Conservation (phyloP, 2,329 filamentous ascomycete species). For the Fusarium sp. region DNA sequence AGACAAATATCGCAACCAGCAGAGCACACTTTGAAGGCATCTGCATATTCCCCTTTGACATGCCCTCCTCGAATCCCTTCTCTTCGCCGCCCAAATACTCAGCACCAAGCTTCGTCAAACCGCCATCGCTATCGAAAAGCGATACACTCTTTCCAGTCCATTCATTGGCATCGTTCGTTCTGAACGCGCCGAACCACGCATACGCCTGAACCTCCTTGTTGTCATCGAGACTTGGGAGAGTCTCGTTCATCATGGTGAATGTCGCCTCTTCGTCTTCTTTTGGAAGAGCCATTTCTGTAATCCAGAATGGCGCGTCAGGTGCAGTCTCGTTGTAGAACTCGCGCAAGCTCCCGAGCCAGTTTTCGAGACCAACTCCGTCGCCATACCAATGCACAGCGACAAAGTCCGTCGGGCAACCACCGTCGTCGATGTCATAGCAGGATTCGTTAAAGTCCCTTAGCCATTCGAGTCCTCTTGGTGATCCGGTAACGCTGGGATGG, state of each 20-base stretch:
- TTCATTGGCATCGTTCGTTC: constrained; percentile 53
- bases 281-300: constrained; percentile 57
- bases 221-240: constrained; percentile 52
- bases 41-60: constrained; percentile 19
- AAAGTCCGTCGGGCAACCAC: constrained; percentile 57
- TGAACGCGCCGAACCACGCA: constrained; percentile 58
- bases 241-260: constrained; percentile 57
- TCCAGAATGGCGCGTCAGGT: constrained; percentile 50
- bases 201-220: constrained; percentile 54
- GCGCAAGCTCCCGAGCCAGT: constrained; percentile 53
- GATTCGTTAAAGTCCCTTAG: constrained; percentile 56
- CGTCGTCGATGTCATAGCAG: constrained; percentile 55
- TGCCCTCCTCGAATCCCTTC: constrained; percentile 54
- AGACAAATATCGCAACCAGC: not conserved
- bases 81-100: constrained; percentile 56
- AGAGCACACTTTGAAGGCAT: constrained; percentile 11
- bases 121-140: constrained; percentile 54
- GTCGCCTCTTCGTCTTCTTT: constrained; percentile 52
- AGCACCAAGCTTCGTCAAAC: constrained; percentile 55
- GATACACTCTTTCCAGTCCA: constrained; percentile 57
- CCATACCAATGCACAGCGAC: constrained; percentile 59
- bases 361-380: constrained; percentile 51
- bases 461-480: constrained; percentile 55
- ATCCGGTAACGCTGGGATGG: constrained; percentile 58
- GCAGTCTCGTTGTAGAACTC: constrained; percentile 52